These are phyloP conservation scores for Trichomonas vaginalis DNA, from an alignment of 208 protist species.

Conservation along the genomic window DNA sequence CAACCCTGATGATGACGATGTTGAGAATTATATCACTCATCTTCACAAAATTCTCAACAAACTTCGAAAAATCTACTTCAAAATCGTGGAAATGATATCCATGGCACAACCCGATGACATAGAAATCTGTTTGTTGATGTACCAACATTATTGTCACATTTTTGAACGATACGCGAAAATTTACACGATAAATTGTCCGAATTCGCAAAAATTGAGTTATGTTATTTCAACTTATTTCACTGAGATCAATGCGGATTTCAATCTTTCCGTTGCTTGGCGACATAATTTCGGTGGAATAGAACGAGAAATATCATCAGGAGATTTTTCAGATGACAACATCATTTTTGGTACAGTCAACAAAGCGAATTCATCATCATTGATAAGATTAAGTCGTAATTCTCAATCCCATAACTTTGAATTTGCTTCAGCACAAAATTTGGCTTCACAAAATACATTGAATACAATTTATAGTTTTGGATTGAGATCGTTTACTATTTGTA, in stretches of 20 bases:
- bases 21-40: neutral
- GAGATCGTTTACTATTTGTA: neutral
- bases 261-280: neutral
- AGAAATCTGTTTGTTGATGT: neutral
- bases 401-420: neutral
- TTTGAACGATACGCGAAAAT: neutral
- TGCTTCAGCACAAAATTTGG: neutral
- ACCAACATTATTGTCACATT: neutral
- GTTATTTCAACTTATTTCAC: neutral
- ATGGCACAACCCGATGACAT: neutral
- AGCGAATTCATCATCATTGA: neutral
- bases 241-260: neutral
- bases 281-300: too few relatives aligned
- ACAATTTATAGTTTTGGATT: neutral
- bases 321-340: neutral
- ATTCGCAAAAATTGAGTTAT: neutral
- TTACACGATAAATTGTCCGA: neutral
- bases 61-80: neutral
- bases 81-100: neutral
- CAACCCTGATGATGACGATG: neutral
- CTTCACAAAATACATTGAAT: neutral
- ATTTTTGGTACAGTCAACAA: neutral
- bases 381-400: neutral
- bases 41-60: neutral
- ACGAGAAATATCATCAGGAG: neutral